Evolutionary conservation across 305 asterid species (phyloP).

Genomic region (Fraxinus platypoda): DNA sequence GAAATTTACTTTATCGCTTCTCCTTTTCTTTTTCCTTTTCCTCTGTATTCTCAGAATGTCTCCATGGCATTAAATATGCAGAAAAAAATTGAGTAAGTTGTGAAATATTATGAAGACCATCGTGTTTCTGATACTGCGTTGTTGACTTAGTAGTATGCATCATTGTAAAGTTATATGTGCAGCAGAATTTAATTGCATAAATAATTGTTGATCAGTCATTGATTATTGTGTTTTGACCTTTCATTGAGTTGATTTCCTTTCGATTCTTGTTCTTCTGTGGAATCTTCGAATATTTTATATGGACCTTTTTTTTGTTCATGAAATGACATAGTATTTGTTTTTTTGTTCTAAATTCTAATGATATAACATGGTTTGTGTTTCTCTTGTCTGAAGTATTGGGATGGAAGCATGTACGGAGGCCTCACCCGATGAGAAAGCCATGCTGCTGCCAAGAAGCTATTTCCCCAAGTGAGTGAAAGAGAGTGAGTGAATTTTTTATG

Average conservation of each 20-base stretch:
- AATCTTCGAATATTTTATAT: neutral
- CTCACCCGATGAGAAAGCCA: constrained; percentile 32
- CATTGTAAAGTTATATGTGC: neutral
- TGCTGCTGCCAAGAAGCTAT: constrained; percentile 40
- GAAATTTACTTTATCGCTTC: neutral
- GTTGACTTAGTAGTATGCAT: neutral
- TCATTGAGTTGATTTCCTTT: constrained; percentile 6
- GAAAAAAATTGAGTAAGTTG: neutral
- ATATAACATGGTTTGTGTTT: constrained; percentile 31
- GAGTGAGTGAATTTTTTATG: constrained; percentile 3
- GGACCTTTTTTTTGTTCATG: constrained; percentile 1
- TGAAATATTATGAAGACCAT: neutral
- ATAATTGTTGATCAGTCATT: neutral
- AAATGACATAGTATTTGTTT: neutral
- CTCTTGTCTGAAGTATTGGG: constrained; percentile 48
- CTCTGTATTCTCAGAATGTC: neutral
- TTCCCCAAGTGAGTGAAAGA: constrained; percentile 70
- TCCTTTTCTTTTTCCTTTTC: neutral
- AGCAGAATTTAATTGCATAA: constrained; percentile 5
- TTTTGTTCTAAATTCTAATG: constrained; percentile 15
- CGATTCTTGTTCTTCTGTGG: constrained; percentile 1
- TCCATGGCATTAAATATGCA: neutral
- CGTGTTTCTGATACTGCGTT: constrained; percentile 1
- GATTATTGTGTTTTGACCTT: constrained; percentile 16
- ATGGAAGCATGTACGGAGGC: constrained; percentile 33